A percentile compares a stretch with the other conserved stretches of the same genome.
Evolutionary conservation across 768 basidiomycete species (phyloP).

Genomic region (Suillus fuscotomentosus): DNA sequence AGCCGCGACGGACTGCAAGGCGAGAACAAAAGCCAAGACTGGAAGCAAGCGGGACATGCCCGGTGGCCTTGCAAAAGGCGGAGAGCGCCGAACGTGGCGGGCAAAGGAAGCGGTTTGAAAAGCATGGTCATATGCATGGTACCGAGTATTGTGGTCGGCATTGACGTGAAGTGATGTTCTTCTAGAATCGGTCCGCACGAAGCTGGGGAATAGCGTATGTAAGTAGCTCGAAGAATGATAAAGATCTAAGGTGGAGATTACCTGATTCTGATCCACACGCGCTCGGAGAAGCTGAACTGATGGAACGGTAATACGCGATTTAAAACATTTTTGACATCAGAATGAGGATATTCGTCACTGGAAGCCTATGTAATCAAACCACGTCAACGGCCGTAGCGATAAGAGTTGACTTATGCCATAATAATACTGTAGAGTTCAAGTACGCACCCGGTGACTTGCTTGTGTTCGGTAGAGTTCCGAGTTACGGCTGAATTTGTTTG

Average conservation of each 20-base stretch:
- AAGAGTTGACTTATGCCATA: no score
- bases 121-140: neutral
- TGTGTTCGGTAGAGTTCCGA: neutral
- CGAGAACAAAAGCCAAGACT: constrained; percentile 3
- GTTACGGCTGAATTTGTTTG: neutral
- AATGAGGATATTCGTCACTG: no score
- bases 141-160: neutral
- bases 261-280: no score
- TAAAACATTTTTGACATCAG: no score
- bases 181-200: neutral
- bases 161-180: neutral
- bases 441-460: neutral
- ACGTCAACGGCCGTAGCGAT: no score
- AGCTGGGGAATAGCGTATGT: no score
- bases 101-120: neutral
- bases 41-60: constrained; percentile 4
- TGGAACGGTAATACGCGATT: no score
- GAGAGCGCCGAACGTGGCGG: neutral
- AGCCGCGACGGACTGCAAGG: neutral
- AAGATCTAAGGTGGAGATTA: no score
- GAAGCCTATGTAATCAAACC: no score
- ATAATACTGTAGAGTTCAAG: neutral
- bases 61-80: neutral
- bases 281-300: no score
- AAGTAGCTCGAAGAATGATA: no score